Percentiles rank a stretch among this genome's conserved stretches.
These are phyloP conservation scores for Tylopilus balloui DNA, from an alignment of 768 basidiomycete genomes.

Conservation along the genomic window DNA sequence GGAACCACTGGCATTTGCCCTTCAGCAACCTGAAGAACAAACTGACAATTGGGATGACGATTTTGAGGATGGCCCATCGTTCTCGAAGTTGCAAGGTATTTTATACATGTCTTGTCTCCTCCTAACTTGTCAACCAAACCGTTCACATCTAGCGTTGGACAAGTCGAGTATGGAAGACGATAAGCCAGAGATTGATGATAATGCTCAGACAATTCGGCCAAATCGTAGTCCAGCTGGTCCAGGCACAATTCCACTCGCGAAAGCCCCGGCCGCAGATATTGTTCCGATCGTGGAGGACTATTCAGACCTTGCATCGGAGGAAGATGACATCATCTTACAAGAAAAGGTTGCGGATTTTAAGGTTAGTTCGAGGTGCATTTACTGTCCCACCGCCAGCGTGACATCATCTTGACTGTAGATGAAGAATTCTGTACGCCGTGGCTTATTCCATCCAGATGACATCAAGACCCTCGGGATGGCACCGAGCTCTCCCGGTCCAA, in stretches of 20 bases:
- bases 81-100: slow-evolving; percentile 71
- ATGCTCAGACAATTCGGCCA: slow-evolving; percentile 76
- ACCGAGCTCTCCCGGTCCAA: slow-evolving; percentile 50
- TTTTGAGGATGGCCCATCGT: slow-evolving; percentile 90
- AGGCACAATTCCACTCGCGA: slow-evolving; percentile 49
- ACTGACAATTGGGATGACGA: slow-evolving; percentile 99
- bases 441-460: slow-evolving; percentile 86
- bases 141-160: slow-evolving; percentile 48
- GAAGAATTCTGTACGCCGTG: slow-evolving; percentile 67
- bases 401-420: slow-evolving; percentile 36
- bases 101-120: background rate
- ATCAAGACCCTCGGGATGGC: slow-evolving; percentile 70
- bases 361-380: slow-evolving; percentile 36
- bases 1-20: slow-evolving; percentile 58
- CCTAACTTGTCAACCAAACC: background rate
- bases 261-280: slow-evolving; percentile 58
- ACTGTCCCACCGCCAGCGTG: background rate
- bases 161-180: slow-evolving; percentile 56
- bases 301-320: slow-evolving; percentile 80
- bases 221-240: slow-evolving; percentile 61
- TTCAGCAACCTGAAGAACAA: slow-evolving; percentile 77
- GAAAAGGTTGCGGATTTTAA: slow-evolving; percentile 84
- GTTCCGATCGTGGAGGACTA: slow-evolving; percentile 83
- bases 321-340: slow-evolving; percentile 64
- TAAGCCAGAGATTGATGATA: slow-evolving; percentile 57